phyloP scores from a whole-genome alignment of 1,139 yeast genomes.

The Lodderomyces metapsilosis region DNA sequence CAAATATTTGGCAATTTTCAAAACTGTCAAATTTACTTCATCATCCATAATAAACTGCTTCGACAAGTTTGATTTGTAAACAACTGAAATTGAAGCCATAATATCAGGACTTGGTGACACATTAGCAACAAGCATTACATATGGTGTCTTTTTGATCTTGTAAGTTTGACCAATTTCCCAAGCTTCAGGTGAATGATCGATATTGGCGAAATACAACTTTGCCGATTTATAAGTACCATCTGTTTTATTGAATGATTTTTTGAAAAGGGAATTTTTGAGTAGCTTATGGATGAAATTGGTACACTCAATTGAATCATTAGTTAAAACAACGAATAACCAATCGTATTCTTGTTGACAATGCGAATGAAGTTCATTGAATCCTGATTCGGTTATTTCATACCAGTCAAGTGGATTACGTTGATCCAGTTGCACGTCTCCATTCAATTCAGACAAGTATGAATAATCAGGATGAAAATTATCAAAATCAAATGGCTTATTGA shows the following conservation, averaged over 20 bases:
- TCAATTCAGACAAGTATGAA: conserved; percentile 12
- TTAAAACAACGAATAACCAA: conserved; percentile 46
- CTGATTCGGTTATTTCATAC: conserved; percentile 13
- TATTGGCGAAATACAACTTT: conserved; percentile 39
- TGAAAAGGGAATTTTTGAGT: conserved; percentile 27
- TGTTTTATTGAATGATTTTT: conserved; percentile 30
- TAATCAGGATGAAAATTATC: conserved; percentile 18
- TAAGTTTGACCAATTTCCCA: conserved; percentile 50
- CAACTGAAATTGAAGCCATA: conserved; percentile 53
- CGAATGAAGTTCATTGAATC: conserved; percentile 48
- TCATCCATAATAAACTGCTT: conserved; percentile 21
- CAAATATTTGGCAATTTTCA: conserved; percentile 34
- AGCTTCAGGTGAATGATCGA: conserved; percentile 46
- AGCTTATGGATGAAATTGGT: conserved; percentile 26
- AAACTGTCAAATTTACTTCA: conserved; percentile 19
- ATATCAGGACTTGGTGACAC: conserved; percentile 50
- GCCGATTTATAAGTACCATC: conserved; percentile 34
- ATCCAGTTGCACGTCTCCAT: conserved; percentile 1
- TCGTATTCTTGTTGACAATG: conserved; percentile 36
- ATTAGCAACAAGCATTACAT: conserved; percentile 45
- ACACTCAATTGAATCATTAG: conserved; percentile 33
- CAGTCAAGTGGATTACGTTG: not conserved
- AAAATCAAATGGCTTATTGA: conserved; percentile 27
- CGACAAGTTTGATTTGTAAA: conserved; percentile 40
- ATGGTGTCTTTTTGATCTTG: conserved; percentile 42